Evolutionary conservation across 1,139 yeast species (phyloP).

Genomic region (Yamadazyma sp.): DNA sequence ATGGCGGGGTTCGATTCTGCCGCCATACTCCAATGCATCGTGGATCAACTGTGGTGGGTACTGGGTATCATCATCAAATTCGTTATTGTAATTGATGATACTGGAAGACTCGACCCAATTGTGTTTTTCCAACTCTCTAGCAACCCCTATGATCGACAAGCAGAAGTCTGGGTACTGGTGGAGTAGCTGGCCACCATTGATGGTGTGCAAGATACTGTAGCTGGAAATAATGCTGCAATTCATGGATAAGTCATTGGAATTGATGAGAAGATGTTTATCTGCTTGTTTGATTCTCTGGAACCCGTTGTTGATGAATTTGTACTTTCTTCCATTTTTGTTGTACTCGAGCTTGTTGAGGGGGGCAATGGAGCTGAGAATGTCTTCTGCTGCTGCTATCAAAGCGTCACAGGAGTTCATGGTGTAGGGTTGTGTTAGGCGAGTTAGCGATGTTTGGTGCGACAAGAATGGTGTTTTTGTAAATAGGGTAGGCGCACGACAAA

Average conservation of each 20-base stretch:
- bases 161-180: constrained; percentile 42
- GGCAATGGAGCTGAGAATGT: constrained; percentile 26
- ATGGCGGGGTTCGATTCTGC: constrained; percentile 29
- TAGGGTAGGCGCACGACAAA: not conserved
- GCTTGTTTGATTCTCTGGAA: constrained; percentile 53
- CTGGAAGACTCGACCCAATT: constrained; percentile 52
- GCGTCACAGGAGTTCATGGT: constrained; percentile 23
- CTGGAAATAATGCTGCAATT: constrained; percentile 44
- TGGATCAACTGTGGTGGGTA: constrained; percentile 12
- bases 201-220: constrained; percentile 38
- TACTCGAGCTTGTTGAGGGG: constrained; percentile 42
- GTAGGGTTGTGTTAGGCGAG: not conserved
- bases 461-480: too few relatives aligned
- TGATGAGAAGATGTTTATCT: constrained; percentile 50
- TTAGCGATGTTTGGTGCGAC: not conserved
- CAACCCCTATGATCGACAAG: constrained; percentile 50
- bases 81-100: constrained; percentile 36
- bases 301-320: constrained; percentile 48
- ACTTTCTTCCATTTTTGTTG: constrained; percentile 51
- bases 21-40: constrained; percentile 13
- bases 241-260: constrained; percentile 32
- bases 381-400: constrained; percentile 26
- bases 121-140: constrained; percentile 48
- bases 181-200: constrained; percentile 37
- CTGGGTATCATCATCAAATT: constrained; percentile 12